phyloP scores from a whole-genome alignment of 2,329 filamentous ascomycete species.

The Pseudocercospora fuligena region DNA sequence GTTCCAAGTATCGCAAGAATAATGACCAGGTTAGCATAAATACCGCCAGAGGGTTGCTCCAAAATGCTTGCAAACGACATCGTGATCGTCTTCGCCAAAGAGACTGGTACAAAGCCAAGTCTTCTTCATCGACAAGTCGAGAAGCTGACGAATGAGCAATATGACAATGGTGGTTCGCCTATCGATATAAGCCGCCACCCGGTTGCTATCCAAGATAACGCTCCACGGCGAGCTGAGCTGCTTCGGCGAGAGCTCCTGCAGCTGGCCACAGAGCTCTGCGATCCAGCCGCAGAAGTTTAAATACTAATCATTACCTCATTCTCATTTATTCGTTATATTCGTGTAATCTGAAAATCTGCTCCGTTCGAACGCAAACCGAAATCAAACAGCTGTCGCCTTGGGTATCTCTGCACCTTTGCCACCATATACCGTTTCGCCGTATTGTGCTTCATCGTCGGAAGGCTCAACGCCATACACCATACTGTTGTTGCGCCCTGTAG shows the following conservation, averaged over 20 bases:
- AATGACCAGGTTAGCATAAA: no score
- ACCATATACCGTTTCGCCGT: constrained; percentile 17
- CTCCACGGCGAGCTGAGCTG: neutral
- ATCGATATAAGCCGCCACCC: neutral
- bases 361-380: no score
- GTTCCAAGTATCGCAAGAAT: no score
- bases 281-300: neutral
- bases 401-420: constrained; percentile 20
- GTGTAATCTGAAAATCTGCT: no score
- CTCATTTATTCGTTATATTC: neutral
- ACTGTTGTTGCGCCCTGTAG: constrained; percentile 42
- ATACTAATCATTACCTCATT: neutral
- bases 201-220: neutral
- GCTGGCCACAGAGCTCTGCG: no score
- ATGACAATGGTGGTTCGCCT: neutral
- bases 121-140: no score
- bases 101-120: no score
- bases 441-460: constrained; percentile 21
- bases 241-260: neutral
- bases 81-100: no score
- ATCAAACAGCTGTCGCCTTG: constrained; percentile 8
- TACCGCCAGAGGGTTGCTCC: no score
- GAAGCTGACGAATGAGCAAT: no score
- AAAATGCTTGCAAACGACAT: no score
- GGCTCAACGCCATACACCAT: constrained; percentile 38